Base-by-base conservation (phyloP, 805 yeast species). In the Hanseniaspora lindneri region DNA sequence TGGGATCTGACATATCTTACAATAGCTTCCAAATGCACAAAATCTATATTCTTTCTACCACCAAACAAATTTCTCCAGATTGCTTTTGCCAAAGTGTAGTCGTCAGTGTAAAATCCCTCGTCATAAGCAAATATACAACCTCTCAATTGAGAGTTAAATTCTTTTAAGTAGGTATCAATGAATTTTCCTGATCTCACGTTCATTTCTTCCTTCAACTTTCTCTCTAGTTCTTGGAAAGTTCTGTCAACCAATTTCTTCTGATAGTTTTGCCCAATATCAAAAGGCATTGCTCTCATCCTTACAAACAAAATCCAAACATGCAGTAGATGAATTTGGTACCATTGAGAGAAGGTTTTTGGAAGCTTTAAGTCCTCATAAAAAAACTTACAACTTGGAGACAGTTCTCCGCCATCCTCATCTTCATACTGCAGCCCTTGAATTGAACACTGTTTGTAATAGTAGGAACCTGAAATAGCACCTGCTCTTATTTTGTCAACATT, bases 211-310 rank as follows among this genome's bases (percentile, higher is more conserved):
- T 81, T 76, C 64, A 92, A 71, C 60, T 94, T 77, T 58, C 76
- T 68, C 63, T 92, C 97, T 66, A 92, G 82, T 62, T 92, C 97
- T 54, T 78, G 76, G 68, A 92, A 92, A 39, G 85, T 77, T 54
- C 94, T 73, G 63, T 94, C 96, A 27, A 88, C 83, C 33, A 92
- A 66, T 60, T 86, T 86, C 65, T 88, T 96, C 64, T 92, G 96
- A 65, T 88, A 92, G 60, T 80, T 82, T 56, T 76, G 76, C 35
- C 96, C 94, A 60, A 84, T 79, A 58, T 85, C 81, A 62, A 80
- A 81, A 0, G 97, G 97, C 82, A 92, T 73, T 9, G 94, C 94
- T 63, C 99, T 78, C 96, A 92, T 88, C 61, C 98, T 79, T 16
- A 84, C 95, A 55, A 82, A 81, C 40, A 92, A 70, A 59, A 92